Evolutionary conservation across 345 rosid species (phyloP), one percentile per base, ranked within the genome.

Genomic region (Laguncularia racemosa): DNA sequence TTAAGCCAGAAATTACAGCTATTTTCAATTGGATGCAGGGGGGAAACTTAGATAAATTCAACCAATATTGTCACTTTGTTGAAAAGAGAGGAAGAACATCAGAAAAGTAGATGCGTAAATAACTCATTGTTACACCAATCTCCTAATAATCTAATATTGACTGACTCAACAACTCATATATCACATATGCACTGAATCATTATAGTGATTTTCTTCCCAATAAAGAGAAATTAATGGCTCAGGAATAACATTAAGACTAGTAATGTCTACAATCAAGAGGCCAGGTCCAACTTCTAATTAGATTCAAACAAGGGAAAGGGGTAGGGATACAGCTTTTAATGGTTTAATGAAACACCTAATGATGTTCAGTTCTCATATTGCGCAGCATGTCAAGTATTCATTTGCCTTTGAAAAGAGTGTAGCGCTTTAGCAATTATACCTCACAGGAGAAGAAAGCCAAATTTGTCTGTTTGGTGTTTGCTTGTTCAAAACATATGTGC

Each of bases 391-490:
- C 12, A 1, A 19, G 51, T 15, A 19, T 14, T 14, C 17, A 48
- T 48, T n/a, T 48, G 51, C 11, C 15, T 12, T 48, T n/a, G n/a
- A 17, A 48, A 48, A 19, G 16, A 16, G 43, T 8, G 18, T 14
- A 21, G 17, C 16, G 19, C 4, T 14, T 18, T 12, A 13, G 6
- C 5, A 11, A n/a, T 44, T 46, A 44, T 75, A 91, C 95, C 95
- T 91, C 64, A 81, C 75, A 0, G 98, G 96, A 16, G 98, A 91
- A 66, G 98, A 85, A 52, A 89, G 73, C 96, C 98, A 83, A 62
- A 92, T 82, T 69, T 92, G 96, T 55, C 95, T 75, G 73, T 89
- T 89, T 4, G 96, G 96, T 16, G 96, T 81, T 71, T 88, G 96
- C 64, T 92, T 92, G 59, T 92, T 92, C 73, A 92, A 55, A 28